Conservation (phyloP, 345 rosid species). For the Eucalyptus guilfoylei region DNA sequence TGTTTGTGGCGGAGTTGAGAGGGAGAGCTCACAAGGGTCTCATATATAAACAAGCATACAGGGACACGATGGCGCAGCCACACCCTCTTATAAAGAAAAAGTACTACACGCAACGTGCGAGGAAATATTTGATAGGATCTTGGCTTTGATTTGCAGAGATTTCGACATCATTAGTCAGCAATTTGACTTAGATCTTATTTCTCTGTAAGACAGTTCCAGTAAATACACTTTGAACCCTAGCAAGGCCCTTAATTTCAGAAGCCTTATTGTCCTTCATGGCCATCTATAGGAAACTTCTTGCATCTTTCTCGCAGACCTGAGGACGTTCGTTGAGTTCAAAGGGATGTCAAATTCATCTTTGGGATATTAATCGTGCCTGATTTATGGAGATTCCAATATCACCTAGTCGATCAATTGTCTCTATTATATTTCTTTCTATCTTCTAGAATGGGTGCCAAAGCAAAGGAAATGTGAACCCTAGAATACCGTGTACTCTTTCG, state of each 20-base stretch:
- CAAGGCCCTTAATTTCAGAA: neutral
- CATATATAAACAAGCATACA: neutral
- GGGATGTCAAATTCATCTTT: neutral
- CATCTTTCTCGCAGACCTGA: neutral
- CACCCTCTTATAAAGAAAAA: neutral
- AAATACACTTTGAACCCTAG: neutral
- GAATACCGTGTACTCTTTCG: neutral
- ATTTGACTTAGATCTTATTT: neutral
- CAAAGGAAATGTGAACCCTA: neutral
- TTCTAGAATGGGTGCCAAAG: neutral
- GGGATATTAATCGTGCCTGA: neutral
- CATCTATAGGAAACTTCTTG: neutral
- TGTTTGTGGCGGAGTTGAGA: neutral
- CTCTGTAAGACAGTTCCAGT: neutral
- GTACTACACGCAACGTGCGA: neutral
- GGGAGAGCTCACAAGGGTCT: neutral
- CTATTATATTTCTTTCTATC: neutral
- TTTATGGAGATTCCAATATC: neutral
- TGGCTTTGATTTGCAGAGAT: neutral
- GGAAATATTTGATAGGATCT: neutral
- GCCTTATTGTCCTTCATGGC: neutral
- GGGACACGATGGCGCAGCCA: neutral
- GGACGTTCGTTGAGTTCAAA: neutral
- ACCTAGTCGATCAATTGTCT: neutral
- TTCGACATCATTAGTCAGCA: neutral